These are phyloP conservation scores for Globisporangium okanoganense DNA, from an alignment of 352 stramenopile genomes.

Conservation along the genomic window DNA sequence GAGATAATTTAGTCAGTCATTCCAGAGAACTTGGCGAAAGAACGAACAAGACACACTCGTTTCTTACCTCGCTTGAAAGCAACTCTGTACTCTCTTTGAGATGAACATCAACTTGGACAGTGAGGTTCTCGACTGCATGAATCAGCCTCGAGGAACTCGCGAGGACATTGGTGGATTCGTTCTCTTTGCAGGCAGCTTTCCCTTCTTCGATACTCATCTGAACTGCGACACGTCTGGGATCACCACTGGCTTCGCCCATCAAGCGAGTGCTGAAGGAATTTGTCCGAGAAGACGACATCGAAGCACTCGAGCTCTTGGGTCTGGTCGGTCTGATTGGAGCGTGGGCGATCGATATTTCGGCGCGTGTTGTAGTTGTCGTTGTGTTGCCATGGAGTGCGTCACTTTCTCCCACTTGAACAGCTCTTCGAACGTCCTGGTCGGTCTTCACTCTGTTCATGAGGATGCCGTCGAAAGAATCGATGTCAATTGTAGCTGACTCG, in stretches of 20 bases:
- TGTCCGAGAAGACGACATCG: constrained; percentile 15
- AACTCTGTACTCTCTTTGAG: neutral
- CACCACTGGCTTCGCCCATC: constrained; percentile 10
- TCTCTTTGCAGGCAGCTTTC: neutral
- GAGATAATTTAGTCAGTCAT: neutral
- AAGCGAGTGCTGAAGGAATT: constrained; percentile 14
- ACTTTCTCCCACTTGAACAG: neutral
- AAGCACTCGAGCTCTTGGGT: constrained; percentile 25
- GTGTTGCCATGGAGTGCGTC: neutral
- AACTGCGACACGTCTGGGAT: neutral
- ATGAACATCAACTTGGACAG: neutral
- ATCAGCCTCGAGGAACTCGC: neutral
- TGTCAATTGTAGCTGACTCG: constrained; percentile 33
- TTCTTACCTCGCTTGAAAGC: neutral
- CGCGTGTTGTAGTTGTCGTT: neutral
- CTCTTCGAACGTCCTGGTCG: neutral
- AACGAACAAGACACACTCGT: neutral
- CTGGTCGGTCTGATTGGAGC: constrained; percentile 17
- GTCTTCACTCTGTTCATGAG: constrained; percentile 18
- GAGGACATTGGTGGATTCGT: neutral
- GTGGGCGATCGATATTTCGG: neutral
- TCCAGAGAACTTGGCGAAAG: neutral
- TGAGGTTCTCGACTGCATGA: constrained; percentile 13
- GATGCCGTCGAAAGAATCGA: constrained; percentile 57
- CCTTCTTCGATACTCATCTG: neutral